Evolutionary conservation across 2,329 filamentous ascomycete genomes (phyloP).

Genomic region (Aspergillus unguis): DNA sequence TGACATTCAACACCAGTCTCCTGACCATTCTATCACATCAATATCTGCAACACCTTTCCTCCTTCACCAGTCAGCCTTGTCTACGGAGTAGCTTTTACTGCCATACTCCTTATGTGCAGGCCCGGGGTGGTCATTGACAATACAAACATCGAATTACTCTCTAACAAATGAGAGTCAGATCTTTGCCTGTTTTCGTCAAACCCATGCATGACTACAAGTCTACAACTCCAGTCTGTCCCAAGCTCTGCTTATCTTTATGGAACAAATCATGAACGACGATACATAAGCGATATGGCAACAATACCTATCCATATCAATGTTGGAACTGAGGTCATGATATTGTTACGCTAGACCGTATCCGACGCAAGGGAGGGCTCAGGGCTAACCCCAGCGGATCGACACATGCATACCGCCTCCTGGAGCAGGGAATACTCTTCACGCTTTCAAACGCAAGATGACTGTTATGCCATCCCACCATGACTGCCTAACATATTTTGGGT

Average conservation of each 20-base stretch:
- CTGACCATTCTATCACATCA: background rate
- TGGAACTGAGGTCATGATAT: background rate
- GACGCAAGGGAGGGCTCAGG: constrained; percentile 29
- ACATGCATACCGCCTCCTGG: constrained; percentile 7
- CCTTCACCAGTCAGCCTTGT: background rate
- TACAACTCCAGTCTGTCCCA: too few relatives aligned
- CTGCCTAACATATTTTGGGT: constrained; percentile 23
- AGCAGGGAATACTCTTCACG: constrained; percentile 3
- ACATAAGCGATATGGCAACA: too few relatives aligned
- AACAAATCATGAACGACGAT: too few relatives aligned
- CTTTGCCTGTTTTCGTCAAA: too few relatives aligned
- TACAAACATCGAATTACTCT: too few relatives aligned
- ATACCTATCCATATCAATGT: background rate
- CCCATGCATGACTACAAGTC: too few relatives aligned
- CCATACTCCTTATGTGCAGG: background rate
- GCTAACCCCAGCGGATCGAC: constrained; percentile 24
- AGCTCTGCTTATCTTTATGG: too few relatives aligned
- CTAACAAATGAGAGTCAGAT: too few relatives aligned
- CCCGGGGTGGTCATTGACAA: too few relatives aligned
- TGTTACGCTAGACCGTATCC: constrained; percentile 21
- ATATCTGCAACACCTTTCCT: background rate
- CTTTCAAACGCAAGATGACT: constrained; percentile 4
- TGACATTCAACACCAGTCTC: background rate
- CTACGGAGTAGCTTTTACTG: background rate
- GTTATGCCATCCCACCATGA: constrained; percentile 13